Base-by-base conservation (phyloP, 805 yeast genomes). In the Ogataea pini region DNA sequence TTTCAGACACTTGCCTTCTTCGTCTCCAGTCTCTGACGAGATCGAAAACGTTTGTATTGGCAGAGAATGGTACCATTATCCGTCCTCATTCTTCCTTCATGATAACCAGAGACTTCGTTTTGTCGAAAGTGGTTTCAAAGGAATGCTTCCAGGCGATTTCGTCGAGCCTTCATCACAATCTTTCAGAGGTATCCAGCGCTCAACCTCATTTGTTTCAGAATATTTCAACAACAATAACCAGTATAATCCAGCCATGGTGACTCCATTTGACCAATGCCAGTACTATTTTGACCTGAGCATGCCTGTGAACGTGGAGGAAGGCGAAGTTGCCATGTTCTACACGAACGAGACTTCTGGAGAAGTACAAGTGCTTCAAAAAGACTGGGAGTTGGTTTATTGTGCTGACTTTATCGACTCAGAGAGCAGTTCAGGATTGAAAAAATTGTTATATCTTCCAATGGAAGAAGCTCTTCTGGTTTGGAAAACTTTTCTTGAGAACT, bases 21-120 rank as follows among this genome's bases (percentile, higher is more conserved):
- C n/a, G n/a, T n/a, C 52, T 1, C 47, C 61, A 16, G 42, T 20
- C 18, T 19, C 52, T 2, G 17, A 56, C 2, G 51, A 56, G 0
- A 48, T 52, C 12, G 70, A 68, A 31, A 85, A 81, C 55, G 85
- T 92, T 0, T 92, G 98, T 67, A 75, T 86, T n/a, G 97, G 97
- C 2, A 77, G 96, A 49, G 97, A 92, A 69, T 91, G 97, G 97
- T 89, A 89, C 61, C 86, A 92, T 61, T 91, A 72, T 67, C 97
- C 98, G 8, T 82, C 87, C 1, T 90, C 97, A 0, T 87, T 90
- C 63, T 89, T 91, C 61, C 69, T 92, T 19, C 83, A 87, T 3
- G 76, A 78, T 4, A 71, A 79, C 48, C 75, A 75, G 58, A 70
- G 96, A 55, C 69, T 89, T 19, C 72, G 72, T 57, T 92, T 89